These are phyloP conservation scores for Patellaria atrata DNA, from an alignment of 495 filamentous ascomycete genomes.

Conservation along the genomic window DNA sequence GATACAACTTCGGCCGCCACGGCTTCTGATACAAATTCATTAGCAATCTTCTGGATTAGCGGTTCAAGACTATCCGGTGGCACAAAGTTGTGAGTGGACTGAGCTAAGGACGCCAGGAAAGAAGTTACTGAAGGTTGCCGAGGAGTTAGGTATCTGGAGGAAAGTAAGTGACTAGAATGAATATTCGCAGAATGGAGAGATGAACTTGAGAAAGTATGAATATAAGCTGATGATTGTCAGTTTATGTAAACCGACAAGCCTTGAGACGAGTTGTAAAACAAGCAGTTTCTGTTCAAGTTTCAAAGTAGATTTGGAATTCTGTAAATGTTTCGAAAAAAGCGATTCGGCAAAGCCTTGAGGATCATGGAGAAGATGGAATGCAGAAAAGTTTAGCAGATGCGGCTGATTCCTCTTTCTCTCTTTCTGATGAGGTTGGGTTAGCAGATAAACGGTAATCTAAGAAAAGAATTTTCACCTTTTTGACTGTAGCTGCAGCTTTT, in stretches of 20 bases:
- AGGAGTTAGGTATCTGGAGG: constrained; percentile 71
- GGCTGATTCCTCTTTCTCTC: constrained; percentile 78
- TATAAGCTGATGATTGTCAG: constrained; percentile 73
- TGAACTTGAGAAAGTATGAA: constrained; percentile 73
- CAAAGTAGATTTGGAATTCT: constrained; percentile 71
- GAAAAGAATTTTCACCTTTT: constrained; percentile 28
- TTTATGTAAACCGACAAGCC: constrained; percentile 86
- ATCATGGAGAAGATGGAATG: constrained; percentile 90
- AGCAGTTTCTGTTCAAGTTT: constrained; percentile 82
- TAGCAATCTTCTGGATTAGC: constrained; percentile 86
- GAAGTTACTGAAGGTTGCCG: constrained; percentile 87
- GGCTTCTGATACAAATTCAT: constrained; percentile 94
- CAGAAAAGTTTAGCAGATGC: constrained; percentile 88
- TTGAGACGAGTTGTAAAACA: constrained; percentile 75
- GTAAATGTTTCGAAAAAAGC: constrained; percentile 81
- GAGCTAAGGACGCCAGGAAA: constrained; percentile 83
- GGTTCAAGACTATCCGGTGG: constrained; percentile 90
- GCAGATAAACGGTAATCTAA: background rate
- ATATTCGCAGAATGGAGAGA: constrained; percentile 5
- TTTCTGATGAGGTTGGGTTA: constrained; percentile 29
- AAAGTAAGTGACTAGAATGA: constrained; percentile 3
- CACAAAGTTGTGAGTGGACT: constrained; percentile 79
- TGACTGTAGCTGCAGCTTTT: constrained; percentile 61
- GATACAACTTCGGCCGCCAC: constrained; percentile 80
- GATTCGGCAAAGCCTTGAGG: constrained; percentile 88